A percentile compares a stretch with the other conserved stretches of the same genome.
Evolutionary conservation across 129 eudicot genomes (phyloP).

Genomic region (Centaurea solstitialis): DNA sequence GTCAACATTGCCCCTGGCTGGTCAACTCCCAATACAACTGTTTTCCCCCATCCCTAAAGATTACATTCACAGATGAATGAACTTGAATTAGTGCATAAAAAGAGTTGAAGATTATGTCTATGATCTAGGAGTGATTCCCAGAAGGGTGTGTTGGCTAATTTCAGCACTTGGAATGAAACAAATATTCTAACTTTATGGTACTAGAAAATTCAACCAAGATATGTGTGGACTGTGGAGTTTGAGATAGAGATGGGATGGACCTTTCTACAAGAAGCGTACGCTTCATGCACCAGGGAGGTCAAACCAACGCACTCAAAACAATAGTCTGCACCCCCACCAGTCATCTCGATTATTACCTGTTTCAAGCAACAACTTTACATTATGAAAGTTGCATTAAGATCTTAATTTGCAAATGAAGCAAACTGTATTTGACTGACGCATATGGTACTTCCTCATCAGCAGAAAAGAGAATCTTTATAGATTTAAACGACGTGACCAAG

Average conservation of each 20-base stretch:
- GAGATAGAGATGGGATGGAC: constrained; percentile 33
- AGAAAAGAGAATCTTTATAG: background rate
- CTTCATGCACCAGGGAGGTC: constrained; percentile 70
- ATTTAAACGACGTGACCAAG: background rate
- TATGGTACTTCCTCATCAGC: background rate
- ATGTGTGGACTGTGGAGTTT: background rate
- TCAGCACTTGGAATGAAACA: background rate
- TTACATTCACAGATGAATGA: background rate
- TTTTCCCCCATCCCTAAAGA: constrained; percentile 86
- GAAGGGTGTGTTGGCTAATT: background rate
- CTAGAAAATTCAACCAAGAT: background rate
- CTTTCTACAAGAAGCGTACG: constrained; percentile 77
- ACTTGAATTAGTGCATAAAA: background rate
- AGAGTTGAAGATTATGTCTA: background rate
- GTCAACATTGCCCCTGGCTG: constrained; percentile 50
- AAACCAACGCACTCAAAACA: constrained; percentile 93
- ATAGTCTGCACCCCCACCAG: constrained; percentile 93
- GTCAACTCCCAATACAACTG: constrained; percentile 71
- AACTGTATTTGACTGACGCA: background rate
- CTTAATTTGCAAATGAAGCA: background rate
- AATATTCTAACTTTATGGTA: background rate
- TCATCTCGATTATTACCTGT: constrained; percentile 71
- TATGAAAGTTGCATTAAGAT: background rate
- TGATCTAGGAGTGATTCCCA: background rate
- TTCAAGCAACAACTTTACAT: background rate